Evolutionary conservation across 345 rosid species (phyloP).

Genomic region (Populus alba): DNA sequence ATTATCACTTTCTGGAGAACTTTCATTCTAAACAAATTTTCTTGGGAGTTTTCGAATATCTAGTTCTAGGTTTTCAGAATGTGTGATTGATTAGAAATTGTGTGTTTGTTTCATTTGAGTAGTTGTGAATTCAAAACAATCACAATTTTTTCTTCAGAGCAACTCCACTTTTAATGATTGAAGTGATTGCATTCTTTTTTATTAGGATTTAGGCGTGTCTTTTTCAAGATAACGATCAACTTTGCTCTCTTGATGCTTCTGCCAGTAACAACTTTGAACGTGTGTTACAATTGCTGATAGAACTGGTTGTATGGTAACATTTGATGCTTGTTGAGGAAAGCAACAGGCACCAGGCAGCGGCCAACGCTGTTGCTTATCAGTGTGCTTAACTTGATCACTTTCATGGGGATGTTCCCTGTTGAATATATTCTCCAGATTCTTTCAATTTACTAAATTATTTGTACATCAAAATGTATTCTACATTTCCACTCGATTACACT

Average conservation of each 20-base stretch:
- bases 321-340: too few species aligned
- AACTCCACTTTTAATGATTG: neutral
- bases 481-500: neutral
- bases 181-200: neutral
- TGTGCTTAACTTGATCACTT: neutral
- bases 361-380: too few species aligned
- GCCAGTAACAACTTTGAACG: too few species aligned
- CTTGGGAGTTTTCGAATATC: neutral
- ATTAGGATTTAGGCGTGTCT: too few species aligned
- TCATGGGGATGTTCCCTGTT: neutral
- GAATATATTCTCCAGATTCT: too few species aligned
- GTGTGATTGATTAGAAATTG: neutral
- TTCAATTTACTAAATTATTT: neutral
- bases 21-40: too few species aligned
- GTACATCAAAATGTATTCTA: too few species aligned
- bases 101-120: neutral
- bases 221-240: too few species aligned
- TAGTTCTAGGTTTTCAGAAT: neutral
- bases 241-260: too few species aligned
- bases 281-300: too few species aligned
- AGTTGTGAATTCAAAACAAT: neutral
- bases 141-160: neutral
- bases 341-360: too few species aligned
- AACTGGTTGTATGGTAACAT: too few species aligned
- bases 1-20: neutral